phyloP scores from a whole-genome alignment of 352 stramenopile genomes.

The Globisporangium recalcitrans region DNA sequence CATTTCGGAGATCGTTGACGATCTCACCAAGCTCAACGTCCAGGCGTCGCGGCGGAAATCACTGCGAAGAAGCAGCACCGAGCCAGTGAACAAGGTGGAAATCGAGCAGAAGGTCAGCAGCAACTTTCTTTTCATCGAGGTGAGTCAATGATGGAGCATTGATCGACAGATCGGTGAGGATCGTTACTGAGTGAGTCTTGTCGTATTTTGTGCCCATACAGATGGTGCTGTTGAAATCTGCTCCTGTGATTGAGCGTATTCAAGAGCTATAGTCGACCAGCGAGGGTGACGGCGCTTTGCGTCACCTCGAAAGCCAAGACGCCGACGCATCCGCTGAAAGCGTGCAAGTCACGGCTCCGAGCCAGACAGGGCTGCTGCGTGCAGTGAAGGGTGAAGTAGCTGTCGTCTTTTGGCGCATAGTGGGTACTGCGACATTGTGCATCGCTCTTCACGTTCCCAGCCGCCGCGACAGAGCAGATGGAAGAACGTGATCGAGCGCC shows the following conservation, averaged over 20 bases:
- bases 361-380: too few species aligned
- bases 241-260: constrained; percentile 15
- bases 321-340: background rate
- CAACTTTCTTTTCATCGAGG: constrained; percentile 41
- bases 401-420: too few species aligned
- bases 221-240: constrained; percentile 15
- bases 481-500: too few species aligned
- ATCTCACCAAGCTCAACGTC: constrained; percentile 9
- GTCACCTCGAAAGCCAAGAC: background rate
- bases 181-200: background rate
- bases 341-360: background rate
- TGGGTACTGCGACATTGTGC: too few species aligned
- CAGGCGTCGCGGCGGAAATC: constrained; percentile 8
- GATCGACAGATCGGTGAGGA: background rate
- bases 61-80: background rate
- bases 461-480: too few species aligned
- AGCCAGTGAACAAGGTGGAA: constrained; percentile 5
- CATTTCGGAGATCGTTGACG: background rate
- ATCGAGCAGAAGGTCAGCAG: constrained; percentile 28
- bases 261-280: background rate
- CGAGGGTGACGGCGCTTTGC: background rate
- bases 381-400: too few species aligned
- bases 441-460: too few species aligned
- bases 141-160: constrained; percentile 9
- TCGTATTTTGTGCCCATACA: constrained; percentile 1